These are phyloP conservation scores for Mycena galopus DNA, from an alignment of 768 basidiomycete species.

Conservation along the genomic window DNA sequence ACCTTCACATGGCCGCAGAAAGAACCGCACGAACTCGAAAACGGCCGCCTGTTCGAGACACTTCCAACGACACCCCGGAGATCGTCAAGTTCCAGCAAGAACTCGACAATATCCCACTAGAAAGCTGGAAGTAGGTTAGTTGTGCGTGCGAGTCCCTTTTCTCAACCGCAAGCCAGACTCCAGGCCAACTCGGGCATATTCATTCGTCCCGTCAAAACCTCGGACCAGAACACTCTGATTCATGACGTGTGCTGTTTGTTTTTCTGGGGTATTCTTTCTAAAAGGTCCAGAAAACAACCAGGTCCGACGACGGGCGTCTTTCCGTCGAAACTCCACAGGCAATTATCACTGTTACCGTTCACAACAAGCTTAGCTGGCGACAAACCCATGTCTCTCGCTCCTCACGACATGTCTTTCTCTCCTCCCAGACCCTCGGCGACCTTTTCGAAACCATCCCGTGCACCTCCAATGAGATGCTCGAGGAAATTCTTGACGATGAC, in stretches of 20 bases:
- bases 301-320: constrained; percentile 39
- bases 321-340: constrained; percentile 50
- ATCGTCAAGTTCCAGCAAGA: constrained; percentile 61
- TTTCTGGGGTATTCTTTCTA: not conserved
- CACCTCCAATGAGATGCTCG: constrained; percentile 65
- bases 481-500: constrained; percentile 53
- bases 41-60: constrained; percentile 49
- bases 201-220: constrained; percentile 71
- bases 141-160: not conserved
- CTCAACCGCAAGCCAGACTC: constrained; percentile 53
- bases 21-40: constrained; percentile 49
- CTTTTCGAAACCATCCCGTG: constrained; percentile 73
- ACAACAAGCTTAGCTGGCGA: constrained; percentile 73
- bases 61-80: constrained; percentile 58
- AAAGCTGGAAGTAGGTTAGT: constrained; percentile 70
- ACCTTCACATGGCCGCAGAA: constrained; percentile 43
- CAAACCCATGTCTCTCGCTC: constrained; percentile 69
- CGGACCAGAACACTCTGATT: constrained; percentile 73
- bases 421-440: constrained; percentile 81
- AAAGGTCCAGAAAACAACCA: constrained; percentile 42
- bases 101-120: constrained; percentile 66
- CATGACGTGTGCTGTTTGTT: constrained; percentile 50
- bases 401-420: constrained; percentile 77
- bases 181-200: constrained; percentile 68
- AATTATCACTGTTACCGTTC: constrained; percentile 70